Conservation (phyloP, 129 eudicot species). For the Chrysanthemum seticuspe region DNA sequence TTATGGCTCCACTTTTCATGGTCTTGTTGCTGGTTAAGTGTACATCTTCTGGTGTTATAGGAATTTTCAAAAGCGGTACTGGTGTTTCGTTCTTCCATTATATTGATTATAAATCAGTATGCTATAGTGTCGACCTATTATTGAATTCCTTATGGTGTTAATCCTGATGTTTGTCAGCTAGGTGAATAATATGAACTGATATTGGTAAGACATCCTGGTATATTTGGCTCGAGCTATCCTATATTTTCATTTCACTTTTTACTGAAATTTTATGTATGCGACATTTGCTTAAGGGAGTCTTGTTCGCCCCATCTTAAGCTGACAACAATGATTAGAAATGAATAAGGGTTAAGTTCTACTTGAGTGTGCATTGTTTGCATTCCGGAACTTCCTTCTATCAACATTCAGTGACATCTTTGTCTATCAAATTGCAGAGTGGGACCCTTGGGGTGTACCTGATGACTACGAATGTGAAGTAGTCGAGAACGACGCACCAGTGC, state of each 20-base stretch:
- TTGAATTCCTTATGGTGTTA: not conserved
- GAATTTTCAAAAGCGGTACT: not conserved
- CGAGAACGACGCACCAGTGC: slow-evolving; percentile 92
- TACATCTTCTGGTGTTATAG: slow-evolving; percentile 2
- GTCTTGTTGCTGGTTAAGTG: not conserved
- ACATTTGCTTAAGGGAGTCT: not conserved
- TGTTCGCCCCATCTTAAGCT: not conserved
- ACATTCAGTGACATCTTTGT: not conserved
- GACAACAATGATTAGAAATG: not conserved
- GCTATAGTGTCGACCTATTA: not conserved
- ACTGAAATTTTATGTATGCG: not conserved
- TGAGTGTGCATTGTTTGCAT: not conserved
- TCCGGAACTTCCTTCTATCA: not conserved
- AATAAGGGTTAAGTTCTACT: not conserved
- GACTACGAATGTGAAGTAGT: slow-evolving; percentile 94
- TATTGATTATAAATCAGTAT: not conserved
- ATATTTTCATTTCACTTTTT: not conserved
- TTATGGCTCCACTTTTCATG: not conserved
- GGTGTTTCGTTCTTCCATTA: not conserved
- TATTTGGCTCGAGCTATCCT: not conserved
- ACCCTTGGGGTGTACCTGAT: slow-evolving; percentile 92
- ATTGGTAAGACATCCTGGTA: not conserved
- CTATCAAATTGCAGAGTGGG: slow-evolving; percentile 58
- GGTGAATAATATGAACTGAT: not conserved
- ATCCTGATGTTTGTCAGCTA: not conserved